Conservation (phyloP, 2,329 filamentous ascomycete species). For the Pestalotiopsis sp. region DNA sequence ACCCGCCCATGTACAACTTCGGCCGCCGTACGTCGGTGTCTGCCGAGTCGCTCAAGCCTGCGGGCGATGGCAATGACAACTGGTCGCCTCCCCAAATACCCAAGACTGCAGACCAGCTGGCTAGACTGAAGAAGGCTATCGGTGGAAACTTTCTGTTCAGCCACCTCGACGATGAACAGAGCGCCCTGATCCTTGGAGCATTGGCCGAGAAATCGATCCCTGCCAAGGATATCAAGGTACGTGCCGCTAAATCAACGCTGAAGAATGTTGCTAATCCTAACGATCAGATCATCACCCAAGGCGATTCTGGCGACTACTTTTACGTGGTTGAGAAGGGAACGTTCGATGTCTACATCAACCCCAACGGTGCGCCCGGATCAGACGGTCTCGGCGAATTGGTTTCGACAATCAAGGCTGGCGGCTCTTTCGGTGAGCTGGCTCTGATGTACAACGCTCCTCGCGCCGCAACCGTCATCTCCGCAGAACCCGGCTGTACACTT, state of each 20-base stretch:
- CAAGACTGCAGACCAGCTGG: slow-evolving; percentile 81
- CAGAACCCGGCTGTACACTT: slow-evolving; percentile 75
- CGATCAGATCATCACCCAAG: slow-evolving; percentile 84
- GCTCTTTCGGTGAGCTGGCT: slow-evolving; percentile 94
- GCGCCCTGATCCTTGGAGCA: slow-evolving; percentile 81
- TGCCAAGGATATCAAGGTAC: slow-evolving; percentile 76
- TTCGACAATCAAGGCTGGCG: slow-evolving; percentile 78
- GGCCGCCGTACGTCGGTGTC: slow-evolving; percentile 93
- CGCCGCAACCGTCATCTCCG: slow-evolving; percentile 88
- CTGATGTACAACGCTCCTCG: slow-evolving; percentile 99
- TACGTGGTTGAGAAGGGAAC: slow-evolving; percentile 91
- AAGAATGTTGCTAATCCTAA: slow-evolving; percentile 15
- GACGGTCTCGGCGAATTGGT: slow-evolving; percentile 86
- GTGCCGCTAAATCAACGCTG: too few species aligned
- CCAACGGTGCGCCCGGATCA: slow-evolving; percentile 70
- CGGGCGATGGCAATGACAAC: slow-evolving; percentile 78
- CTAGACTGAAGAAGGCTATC: slow-evolving; percentile 79
- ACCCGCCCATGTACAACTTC: slow-evolving; percentile 93
- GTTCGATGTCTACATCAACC: slow-evolving; percentile 91
- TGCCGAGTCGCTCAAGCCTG: slow-evolving; percentile 92
- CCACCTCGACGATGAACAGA: slow-evolving; percentile 93
- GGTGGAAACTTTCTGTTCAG: slow-evolving; percentile 91
- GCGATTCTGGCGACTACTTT: slow-evolving; percentile 95
- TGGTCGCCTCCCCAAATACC: slow-evolving; percentile 86
- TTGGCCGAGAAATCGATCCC: slow-evolving; percentile 95